Evolutionary conservation across 306 rosid species (phyloP), one percentile per base, ranked within the genome.

Genomic region (Trifolium pratense): DNA sequence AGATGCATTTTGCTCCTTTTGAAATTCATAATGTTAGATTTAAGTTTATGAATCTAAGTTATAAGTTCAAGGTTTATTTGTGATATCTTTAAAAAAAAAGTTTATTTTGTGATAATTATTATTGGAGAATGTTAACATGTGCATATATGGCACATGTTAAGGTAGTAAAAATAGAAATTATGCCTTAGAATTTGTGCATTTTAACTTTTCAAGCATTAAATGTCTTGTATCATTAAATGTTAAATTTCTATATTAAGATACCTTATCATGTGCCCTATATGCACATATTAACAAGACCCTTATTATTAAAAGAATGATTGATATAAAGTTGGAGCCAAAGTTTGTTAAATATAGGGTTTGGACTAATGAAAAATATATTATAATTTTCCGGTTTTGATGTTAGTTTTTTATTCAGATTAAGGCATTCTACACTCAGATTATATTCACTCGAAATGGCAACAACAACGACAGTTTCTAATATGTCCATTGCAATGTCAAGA

Each of bases 401-500:
- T 20, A 51, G 20, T 76, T 18, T 48, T 53, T 13, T 71, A 10
- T 82, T 76, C 77, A 79, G 87, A 64, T 80, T 68, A 81, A 77
- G 25, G 26, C 32, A 67, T 73, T 63, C 84, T 31, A 40, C 57
- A 11, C 51, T 67, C 74, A 59, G 81, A 79, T 73, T 64, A 71
- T 73, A 63, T 32, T 82, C 78, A 76, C 58, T 71, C 66, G 49
- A 77, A 77, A 92, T 91, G 97, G 88, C 89, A 66, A 73, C 97
- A 40, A 76, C 97, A 51, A 73, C 87, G n/a, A 83, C 93, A 29
- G 77, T 86, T 76, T 84, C 97, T 32, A 78, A 85, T 85, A 83
- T 91, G 76, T 90, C 89, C 36, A 78, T 88, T 68, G 92, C 89
- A 13, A 77, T 91, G 56, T 82, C 83, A 17, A 84, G 84, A 73